Evolutionary conservation across 2,329 filamentous ascomycete species (phyloP), one percentile per base, ranked within the genome.

Genomic region (Sporothrix curviconia): DNA sequence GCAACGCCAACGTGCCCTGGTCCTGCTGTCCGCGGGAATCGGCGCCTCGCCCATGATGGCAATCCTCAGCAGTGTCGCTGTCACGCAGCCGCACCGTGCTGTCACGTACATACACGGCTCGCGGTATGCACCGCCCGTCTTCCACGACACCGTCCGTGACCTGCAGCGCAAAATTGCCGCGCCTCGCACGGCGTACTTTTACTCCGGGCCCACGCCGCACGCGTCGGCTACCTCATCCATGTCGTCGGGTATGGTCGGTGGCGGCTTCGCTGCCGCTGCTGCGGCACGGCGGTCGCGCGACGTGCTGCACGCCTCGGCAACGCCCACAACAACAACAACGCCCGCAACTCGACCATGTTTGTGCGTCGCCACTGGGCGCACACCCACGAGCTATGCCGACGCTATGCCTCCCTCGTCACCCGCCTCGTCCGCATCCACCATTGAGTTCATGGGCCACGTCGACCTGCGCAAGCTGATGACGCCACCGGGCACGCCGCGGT

Each of bases 81-180:
- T 76, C 52, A 68, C 72, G 11, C 71, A 75, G 57, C 71, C 74
- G 14, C 69, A 70, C 43, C 74, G 81, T 3, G 76, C 76, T 24
- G 67, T 85, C 44, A 79, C 80, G 39, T 85, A 82, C 75, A 75
- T 85, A 57, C 82, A 85, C 66, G 81, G 79, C 22, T 78, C 79
- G 4, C 76, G 78, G 17, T 73, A 72, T 7, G 71, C 74, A 3
- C 71, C 76, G 1, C 79, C 82, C 0, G 71, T 76, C 1, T 85
- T 85, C 65, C 75, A 76, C 56, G 70, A 76, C 7, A 76, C 83
- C 60, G 63, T 86, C 57, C 70, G 74, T 7, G 67, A 69, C 1
- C 67, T 84, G 36, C 69, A 68, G 55, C 66, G 67, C 46, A 65
- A 60, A 17, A 62, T 69, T n/a, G 54, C 66, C 69, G 7, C 70